A percentile compares a stretch with the other conserved stretches of the same genome.
phyloP scores from a whole-genome alignment of 1,284 basidiomycete species.

The Afroboletus lepidellus region DNA sequence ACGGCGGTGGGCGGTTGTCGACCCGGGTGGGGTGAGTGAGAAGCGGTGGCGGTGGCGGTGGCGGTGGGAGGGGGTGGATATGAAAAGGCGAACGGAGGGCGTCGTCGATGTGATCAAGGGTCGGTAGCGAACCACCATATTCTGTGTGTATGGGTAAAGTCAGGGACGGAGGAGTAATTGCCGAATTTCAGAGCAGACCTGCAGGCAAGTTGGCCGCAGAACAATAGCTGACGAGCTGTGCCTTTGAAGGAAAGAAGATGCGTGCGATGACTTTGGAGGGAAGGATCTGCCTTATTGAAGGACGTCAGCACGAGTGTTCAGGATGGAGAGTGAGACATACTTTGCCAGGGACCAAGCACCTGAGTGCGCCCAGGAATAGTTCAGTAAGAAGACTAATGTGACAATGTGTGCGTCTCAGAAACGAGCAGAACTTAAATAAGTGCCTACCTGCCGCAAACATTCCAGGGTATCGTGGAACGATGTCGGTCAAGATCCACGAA shows the following conservation, averaged over 20 bases:
- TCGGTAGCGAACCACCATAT: slow-evolving; percentile 56
- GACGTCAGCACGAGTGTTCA: slow-evolving; percentile 7
- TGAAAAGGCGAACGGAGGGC: slow-evolving; percentile 35
- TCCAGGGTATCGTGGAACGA: slow-evolving; percentile 72
- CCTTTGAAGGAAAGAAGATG: slow-evolving; percentile 68
- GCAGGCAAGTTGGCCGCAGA: slow-evolving; percentile 24
- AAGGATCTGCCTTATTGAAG: slow-evolving; percentile 55
- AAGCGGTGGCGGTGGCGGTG: not conserved
- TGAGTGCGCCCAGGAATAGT: slow-evolving; percentile 81
- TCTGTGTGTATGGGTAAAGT: slow-evolving; percentile 39
- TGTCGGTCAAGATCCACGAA: slow-evolving; percentile 61
- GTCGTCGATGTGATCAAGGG: slow-evolving; percentile 47
- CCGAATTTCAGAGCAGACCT: slow-evolving; percentile 18
- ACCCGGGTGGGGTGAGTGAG: no score
- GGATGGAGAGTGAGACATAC: slow-evolving; percentile 39
- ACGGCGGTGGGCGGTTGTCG: no score
- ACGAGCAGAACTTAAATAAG: not conserved
- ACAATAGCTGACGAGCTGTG: slow-evolving; percentile 47
- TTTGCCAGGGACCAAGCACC: slow-evolving; percentile 77
- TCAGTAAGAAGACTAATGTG: slow-evolving; percentile 65
- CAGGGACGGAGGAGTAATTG: slow-evolving; percentile 7
- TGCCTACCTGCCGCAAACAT: slow-evolving; percentile 68
- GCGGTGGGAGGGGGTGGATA: slow-evolving; percentile 8
- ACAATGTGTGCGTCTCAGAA: not conserved
- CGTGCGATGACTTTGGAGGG: slow-evolving; percentile 68